phyloP scores from a whole-genome alignment of 1,284 basidiomycete genomes.

The Sanghuangporus baumii region DNA sequence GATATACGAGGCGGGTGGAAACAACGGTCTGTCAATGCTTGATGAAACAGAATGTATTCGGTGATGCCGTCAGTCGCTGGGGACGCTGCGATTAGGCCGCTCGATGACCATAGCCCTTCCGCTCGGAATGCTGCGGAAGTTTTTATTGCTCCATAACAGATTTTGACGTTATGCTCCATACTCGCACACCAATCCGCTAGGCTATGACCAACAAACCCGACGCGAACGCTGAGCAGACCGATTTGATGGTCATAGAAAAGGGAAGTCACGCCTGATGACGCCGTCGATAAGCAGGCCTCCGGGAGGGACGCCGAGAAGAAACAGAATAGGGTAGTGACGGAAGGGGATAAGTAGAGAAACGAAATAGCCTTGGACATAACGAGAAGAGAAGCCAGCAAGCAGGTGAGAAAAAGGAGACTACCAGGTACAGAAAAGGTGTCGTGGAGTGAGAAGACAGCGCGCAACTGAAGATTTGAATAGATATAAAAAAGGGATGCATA shows the following conservation, averaged over 20 bases:
- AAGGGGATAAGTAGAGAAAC: neutral
- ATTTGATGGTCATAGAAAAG: conserved; percentile 13
- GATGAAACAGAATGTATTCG: neutral
- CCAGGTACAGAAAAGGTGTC: conserved; percentile 1
- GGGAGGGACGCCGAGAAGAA: neutral
- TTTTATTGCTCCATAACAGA: neutral
- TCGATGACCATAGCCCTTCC: neutral
- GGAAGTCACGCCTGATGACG: conserved; percentile 1
- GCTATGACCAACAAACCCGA: conserved; percentile 13
- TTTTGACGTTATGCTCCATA: neutral
- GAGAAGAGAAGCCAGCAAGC: neutral
- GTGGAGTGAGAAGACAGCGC: conserved; percentile 6
- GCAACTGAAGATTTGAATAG: conserved; percentile 2
- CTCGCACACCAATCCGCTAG: neutral
- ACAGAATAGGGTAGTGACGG: neutral
- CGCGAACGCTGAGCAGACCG: conserved; percentile 2
- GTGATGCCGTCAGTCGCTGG: neutral
- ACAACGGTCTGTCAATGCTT: neutral
- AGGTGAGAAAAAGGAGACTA: neutral
- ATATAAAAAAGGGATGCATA: neutral
- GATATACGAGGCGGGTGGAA: neutral
- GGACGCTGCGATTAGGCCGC: neutral
- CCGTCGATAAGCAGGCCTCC: neutral
- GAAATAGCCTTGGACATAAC: neutral
- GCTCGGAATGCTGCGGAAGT: neutral